Evolutionary conservation across 768 basidiomycete genomes (phyloP), one percentile per base, ranked within the genome.

Genomic region (Termitomyces sp.): DNA sequence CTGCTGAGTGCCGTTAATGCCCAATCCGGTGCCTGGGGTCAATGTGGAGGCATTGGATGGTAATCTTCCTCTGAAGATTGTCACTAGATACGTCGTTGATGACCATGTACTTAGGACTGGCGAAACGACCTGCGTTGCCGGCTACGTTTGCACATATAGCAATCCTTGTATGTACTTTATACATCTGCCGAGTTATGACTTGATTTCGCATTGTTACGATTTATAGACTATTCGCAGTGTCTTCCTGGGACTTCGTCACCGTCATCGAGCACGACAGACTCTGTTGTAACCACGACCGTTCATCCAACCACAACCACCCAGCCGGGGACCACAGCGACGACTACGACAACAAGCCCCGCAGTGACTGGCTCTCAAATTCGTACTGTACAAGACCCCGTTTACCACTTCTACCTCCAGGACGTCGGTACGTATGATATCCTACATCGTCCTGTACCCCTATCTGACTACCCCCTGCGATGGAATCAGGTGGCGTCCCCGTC

Each of bases 391-490:
- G 75, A 74, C 45, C 82, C 83, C 4, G 80, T 81, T 7, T 83
- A 70, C 59, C 82, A 84, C 63, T 79, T 82, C 63, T 84, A 84
- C 66, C 72, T 84, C 21, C 83, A 83, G 61, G 74, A 73, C 59
- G 65, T 67, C 38, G 76, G 81, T 81, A 53, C 48, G 74, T 61
- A 51, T 38, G 17, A 2, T 27, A 27, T 17, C 29, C 19, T 31
- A 34, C 32, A 25, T 46, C 23, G 8, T 21, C 17, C 42, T 37
- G 19, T 29, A 57, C 19, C 19, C 21, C 21, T 23, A 11, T 23
- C 42, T 42, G 10, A 54, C 6, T 35, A 1, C 10, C 19, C 8
- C 12, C 29, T 53, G 35, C 45, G 37, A 46, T 25, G 43, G 2
- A 19, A 42, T 43, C 61, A 83, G 81, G 68, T 42, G 82, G 80